Conservation (phyloP, 2,329 filamentous ascomycete species). For the Epichloe festucae region DNA sequence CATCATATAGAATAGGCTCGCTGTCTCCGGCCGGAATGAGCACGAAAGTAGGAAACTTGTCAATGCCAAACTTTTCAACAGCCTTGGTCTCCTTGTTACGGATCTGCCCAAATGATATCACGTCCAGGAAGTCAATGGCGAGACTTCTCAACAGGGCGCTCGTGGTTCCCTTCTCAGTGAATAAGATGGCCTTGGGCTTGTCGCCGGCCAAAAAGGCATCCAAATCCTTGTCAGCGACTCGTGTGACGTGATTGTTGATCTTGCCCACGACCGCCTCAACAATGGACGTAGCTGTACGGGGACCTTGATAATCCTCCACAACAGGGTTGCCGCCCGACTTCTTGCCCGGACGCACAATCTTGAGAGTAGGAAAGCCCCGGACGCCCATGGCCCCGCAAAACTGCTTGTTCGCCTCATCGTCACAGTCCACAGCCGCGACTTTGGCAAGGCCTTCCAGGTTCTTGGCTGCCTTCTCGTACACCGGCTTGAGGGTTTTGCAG, state of each 20-base stretch:
- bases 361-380: conserved; percentile 89
- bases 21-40: conserved; percentile 61
- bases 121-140: conserved; percentile 80
- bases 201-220: conserved; percentile 63
- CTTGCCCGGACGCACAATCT: conserved; percentile 78
- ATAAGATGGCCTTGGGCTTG: conserved; percentile 73
- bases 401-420: conserved; percentile 82
- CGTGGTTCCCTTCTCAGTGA: conserved; percentile 84
- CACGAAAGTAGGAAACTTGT: conserved; percentile 67
- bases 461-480: conserved; percentile 87
- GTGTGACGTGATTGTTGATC: conserved; percentile 85
- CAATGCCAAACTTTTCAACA: conserved; percentile 61
- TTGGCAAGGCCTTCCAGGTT: conserved; percentile 85
- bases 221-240: conserved; percentile 65
- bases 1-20: conserved; percentile 61
- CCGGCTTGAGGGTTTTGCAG: conserved; percentile 93
- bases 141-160: conserved; percentile 71
- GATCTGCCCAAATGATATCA: conserved; percentile 69
- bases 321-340: conserved; percentile 61
- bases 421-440: conserved; percentile 89
- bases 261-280: conserved; percentile 72
- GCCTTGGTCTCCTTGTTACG: conserved; percentile 65
- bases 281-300: conserved; percentile 72
- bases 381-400: conserved; percentile 79
- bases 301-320: conserved; percentile 84